Percentiles rank a stretch among this genome's conserved stretches.
phyloP scores from a whole-genome alignment of 2,329 filamentous ascomycete genomes.

The Pestalotiopsis sp. region DNA sequence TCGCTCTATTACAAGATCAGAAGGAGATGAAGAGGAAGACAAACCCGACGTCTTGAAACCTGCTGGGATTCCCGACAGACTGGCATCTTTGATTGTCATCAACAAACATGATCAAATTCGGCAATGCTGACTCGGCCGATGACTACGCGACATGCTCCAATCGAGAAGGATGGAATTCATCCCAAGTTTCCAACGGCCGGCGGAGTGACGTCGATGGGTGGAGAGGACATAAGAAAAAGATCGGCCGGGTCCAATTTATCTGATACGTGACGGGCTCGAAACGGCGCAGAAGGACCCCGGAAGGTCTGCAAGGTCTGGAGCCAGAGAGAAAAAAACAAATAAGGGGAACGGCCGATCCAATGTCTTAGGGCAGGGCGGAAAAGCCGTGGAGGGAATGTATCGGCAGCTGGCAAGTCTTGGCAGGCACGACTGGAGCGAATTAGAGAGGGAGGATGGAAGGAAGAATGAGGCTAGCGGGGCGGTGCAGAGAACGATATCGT shows the following conservation, averaged over 20 bases:
- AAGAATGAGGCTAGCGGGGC: constrained; percentile 4
- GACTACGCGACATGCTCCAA: neutral
- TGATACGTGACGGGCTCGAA: constrained; percentile 11
- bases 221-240: neutral
- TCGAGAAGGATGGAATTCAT: neutral
- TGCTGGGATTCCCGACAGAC: neutral
- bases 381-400: neutral
- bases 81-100: neutral
- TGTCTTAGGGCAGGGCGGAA: neutral
- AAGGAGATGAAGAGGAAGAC: neutral
- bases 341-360: neutral
- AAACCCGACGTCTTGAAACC: neutral
- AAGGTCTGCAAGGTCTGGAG: neutral
- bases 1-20: constrained; percentile 13
- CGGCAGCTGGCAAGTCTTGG: neutral
- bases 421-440: neutral
- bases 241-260: constrained; percentile 9
- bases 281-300: neutral
- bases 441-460: neutral
- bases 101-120: neutral
- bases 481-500: neutral
- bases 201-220: constrained; percentile 4
- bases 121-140: neutral
- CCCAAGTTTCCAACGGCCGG: neutral
- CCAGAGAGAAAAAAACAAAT: neutral